These are phyloP conservation scores for Fusarium sambucinum DNA, from an alignment of 2,329 filamentous ascomycete genomes.

Conservation along the genomic window DNA sequence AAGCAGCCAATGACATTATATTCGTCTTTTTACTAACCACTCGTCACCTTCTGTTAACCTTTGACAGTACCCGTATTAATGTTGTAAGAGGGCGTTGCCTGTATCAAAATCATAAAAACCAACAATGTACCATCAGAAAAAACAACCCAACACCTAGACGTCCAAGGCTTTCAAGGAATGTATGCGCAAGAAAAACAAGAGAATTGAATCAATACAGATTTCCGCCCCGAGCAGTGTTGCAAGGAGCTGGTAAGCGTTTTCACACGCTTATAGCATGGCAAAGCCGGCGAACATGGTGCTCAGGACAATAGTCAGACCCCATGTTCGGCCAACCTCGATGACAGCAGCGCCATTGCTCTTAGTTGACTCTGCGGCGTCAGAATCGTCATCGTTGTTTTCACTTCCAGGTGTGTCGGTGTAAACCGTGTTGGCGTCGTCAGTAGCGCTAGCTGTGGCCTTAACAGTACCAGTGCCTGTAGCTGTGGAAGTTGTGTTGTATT, in stretches of 20 bases:
- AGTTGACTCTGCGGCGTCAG: conserved; percentile 19
- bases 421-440: conserved; percentile 53
- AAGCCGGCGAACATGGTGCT: conserved; percentile 57
- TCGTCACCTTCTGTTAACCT: conserved; percentile 4
- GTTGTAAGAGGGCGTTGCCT: conserved; percentile 22
- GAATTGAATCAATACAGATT: conserved; percentile 34
- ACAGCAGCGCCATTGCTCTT: conserved; percentile 47
- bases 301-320: conserved; percentile 55
- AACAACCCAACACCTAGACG: conserved; percentile 46
- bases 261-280: conserved; percentile 53
- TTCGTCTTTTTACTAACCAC: conserved; percentile 24
- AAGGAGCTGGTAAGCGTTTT: background rate
- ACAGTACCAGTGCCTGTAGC: conserved; percentile 53
- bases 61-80: conserved; percentile 43
- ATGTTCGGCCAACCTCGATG: conserved; percentile 53
- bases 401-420: conserved; percentile 45
- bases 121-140: conserved; percentile 39
- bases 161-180: conserved; percentile 46
- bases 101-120: conserved; percentile 31
- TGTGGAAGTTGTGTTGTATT: conserved; percentile 66
- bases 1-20: conserved; percentile 26
- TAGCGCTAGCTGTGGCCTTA: conserved; percentile 53
- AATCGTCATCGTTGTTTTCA: conserved; percentile 17
- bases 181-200: conserved; percentile 38
- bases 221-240: background rate